Evolutionary conservation across 2,329 filamentous ascomycete genomes (phyloP).

Genomic region (Didymella segeticola): DNA sequence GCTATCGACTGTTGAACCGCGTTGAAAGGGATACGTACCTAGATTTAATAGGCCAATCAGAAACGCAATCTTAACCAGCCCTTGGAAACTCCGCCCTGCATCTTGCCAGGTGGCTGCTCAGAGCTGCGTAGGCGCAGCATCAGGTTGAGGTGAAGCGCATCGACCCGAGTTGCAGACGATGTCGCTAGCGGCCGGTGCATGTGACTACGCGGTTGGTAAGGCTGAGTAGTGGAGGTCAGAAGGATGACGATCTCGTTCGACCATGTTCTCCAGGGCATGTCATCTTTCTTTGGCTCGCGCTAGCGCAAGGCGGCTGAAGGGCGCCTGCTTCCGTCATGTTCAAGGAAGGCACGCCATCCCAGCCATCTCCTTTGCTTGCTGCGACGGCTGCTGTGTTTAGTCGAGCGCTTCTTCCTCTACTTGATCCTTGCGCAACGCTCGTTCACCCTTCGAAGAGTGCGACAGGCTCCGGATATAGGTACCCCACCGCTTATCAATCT

Average conservation of each 20-base stretch:
- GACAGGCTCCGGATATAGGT: slow-evolving; percentile 2
- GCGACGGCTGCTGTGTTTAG: slow-evolving; percentile 20
- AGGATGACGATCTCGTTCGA: slow-evolving; percentile 35
- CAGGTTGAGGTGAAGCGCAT: too few species aligned
- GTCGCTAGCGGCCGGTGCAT: slow-evolving; percentile 12
- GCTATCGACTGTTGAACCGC: too few species aligned
- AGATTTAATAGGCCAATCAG: too few species aligned
- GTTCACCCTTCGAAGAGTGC: slow-evolving; percentile 7
- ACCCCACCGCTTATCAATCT: slow-evolving; percentile 21
- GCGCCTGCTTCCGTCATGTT: slow-evolving; percentile 23
- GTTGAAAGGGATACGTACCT: too few species aligned
- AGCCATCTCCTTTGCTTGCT: slow-evolving; percentile 18
- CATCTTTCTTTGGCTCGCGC: slow-evolving; percentile 14
- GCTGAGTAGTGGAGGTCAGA: slow-evolving; percentile 26
- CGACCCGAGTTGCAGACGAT: not conserved
- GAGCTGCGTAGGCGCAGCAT: too few species aligned
- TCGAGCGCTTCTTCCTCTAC: slow-evolving; percentile 6
- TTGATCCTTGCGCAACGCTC: slow-evolving; percentile 21
- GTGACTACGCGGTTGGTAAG: slow-evolving; percentile 19
- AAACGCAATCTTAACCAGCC: too few species aligned
- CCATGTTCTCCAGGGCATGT: slow-evolving; percentile 21
- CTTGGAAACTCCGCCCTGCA: too few species aligned
- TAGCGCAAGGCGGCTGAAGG: slow-evolving; percentile 14
- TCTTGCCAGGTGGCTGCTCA: too few species aligned
- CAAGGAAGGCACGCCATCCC: slow-evolving; percentile 29